A percentile compares a stretch with the other conserved stretches of the same genome.
Evolutionary conservation across 225 moss, liverwort and hornwort genomes (phyloP).

Genomic region (Pseudoscleropodium purum): DNA sequence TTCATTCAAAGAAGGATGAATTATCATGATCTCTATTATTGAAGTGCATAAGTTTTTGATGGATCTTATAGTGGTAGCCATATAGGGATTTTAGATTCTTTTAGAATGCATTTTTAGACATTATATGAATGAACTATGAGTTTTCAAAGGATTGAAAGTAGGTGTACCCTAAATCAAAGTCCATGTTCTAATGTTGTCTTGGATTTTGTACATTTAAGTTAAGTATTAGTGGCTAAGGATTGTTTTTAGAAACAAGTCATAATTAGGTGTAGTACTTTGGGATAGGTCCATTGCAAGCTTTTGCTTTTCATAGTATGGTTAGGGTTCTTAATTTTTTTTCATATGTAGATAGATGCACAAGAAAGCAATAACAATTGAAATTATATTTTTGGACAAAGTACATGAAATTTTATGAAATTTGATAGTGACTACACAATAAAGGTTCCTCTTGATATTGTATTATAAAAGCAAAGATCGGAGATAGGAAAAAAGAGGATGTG

Average conservation of each 20-base stretch:
- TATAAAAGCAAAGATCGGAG: background rate
- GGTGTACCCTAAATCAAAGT: background rate
- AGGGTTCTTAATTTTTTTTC: background rate
- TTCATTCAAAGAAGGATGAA: background rate
- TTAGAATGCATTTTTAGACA: background rate
- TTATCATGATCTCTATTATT: background rate
- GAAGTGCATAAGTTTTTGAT: background rate
- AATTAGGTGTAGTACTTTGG: rapidly evolving
- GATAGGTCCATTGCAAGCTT: background rate
- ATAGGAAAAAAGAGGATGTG: background rate
- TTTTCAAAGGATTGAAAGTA: background rate
- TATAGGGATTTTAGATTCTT: too few relatives aligned
- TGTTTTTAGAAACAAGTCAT: background rate
- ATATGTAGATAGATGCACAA: rapidly evolving
- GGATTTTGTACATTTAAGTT: background rate
- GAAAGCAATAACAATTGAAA: background rate
- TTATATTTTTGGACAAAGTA: background rate
- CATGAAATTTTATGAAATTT: background rate
- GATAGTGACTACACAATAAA: background rate
- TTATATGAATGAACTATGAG: background rate
- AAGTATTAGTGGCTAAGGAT: too few relatives aligned
- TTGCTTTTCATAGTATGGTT: background rate
- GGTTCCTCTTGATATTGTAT: background rate
- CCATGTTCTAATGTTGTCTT: background rate
- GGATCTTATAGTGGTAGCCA: rapidly evolving